Evolutionary conservation across 495 filamentous ascomycete genomes (phyloP), one percentile per base, ranked within the genome.

Genomic region (Podospora fimiseda): DNA sequence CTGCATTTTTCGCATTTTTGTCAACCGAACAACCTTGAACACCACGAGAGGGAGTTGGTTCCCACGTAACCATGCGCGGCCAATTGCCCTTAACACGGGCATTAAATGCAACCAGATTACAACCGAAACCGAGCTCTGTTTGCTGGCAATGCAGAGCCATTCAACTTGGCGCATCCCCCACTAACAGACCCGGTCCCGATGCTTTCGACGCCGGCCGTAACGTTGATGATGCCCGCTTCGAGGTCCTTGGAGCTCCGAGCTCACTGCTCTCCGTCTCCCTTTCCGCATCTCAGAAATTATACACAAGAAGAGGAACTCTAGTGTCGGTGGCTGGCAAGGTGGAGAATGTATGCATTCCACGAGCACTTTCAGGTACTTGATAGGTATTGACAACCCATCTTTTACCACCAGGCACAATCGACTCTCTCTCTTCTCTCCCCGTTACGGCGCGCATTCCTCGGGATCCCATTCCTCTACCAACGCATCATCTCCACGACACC

Each of bases 401-500:
- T 51, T 33, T 11, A 2, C 33, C 15, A 19, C 5, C 51, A 89
- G 82, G 79, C 82, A 52, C 78, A 90, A 72, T 96, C 92, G 11
- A 90, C 89, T 2, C 77, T 98, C 55, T 94, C 90, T 50, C 72
- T 95, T 47, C 82, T 97, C 38, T 83, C 86, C 43, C 93, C 93
- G 11, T 80, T 95, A 61, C 75, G 80, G 37, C 81, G 93, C 64
- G 83, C 87, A 20, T 59, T 80, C 52, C 79, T 92, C 19, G 86
- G 90, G 47, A 82, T 96, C 33, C 93, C 93, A 5, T 98, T 98
- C 69, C 77, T 97, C 56, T 98, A 97, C 70, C 93, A 96, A 71
- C 60, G 87, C 76, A 80, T 95, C 51, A 82, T 87, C 48, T 93
- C 91, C 1, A 87, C 90, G 2, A 87, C 78, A 40, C 90, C 92